A percentile compares a stretch with the other conserved stretches of the same genome.
These are phyloP conservation scores for Asclepias syriaca DNA, from an alignment of 257 asterid genomes.

Conservation along the genomic window DNA sequence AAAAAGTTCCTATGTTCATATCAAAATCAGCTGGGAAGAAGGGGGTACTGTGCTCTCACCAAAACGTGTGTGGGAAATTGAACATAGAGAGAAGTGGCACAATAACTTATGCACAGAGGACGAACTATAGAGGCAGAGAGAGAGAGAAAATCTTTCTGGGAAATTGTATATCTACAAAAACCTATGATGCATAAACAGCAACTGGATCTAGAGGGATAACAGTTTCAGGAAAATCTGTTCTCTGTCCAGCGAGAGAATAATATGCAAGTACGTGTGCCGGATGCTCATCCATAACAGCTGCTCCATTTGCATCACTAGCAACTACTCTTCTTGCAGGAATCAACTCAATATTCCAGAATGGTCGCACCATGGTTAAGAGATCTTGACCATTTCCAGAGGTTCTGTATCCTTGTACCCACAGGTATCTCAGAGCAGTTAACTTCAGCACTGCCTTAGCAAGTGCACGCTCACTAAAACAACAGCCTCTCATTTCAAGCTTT, in stretches of 20 bases:
- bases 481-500: constrained; percentile 81
- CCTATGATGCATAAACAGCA: constrained; percentile 4
- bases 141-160: constrained; percentile 3
- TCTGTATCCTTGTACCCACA: constrained; percentile 87
- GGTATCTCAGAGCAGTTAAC: constrained; percentile 51
- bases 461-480: constrained; percentile 75
- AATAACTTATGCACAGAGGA: constrained; percentile 12
- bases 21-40: neutral
- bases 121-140: neutral
- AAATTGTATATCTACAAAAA: constrained; percentile 17
- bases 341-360: constrained; percentile 74
- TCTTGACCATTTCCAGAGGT: constrained; percentile 43
- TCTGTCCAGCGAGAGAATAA: constrained; percentile 81
- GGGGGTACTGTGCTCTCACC: neutral
- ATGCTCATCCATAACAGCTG: constrained; percentile 31
- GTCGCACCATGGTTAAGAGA: constrained; percentile 59
- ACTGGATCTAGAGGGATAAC: constrained; percentile 49
- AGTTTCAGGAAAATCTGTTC: constrained; percentile 65
- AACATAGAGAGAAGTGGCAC: neutral
- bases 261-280: constrained; percentile 87
- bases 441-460: constrained; percentile 52
- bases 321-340: constrained; percentile 56
- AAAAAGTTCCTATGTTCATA: neutral
- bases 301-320: constrained; percentile 20
- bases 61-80: neutral